These are phyloP conservation scores for Magnolia kwangsiensis DNA, from an alignment of 164 flowering plant genomes.

Conservation along the genomic window DNA sequence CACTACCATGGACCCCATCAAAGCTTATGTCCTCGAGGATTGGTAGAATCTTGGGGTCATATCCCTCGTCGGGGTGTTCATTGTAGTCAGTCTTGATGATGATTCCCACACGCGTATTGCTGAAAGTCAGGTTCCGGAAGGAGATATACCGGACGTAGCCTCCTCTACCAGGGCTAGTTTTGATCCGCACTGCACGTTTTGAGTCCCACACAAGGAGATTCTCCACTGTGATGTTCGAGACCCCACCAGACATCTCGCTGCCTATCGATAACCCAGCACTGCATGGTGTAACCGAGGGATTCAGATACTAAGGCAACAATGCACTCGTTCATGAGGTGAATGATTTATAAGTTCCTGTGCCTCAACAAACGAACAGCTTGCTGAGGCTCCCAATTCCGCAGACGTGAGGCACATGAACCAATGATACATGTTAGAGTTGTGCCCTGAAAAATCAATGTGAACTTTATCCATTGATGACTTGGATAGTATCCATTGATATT, in stretches of 20 bases:
- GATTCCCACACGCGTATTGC: constrained; percentile 81
- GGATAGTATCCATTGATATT: not conserved
- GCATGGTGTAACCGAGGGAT: constrained; percentile 11
- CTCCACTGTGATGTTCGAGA: constrained; percentile 79
- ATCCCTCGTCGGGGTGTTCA: constrained; percentile 83
- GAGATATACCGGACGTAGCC: constrained; percentile 72
- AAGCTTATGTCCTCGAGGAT: constrained; percentile 58
- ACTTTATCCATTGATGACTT: not conserved
- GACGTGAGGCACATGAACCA: no score
- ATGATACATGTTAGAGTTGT: not conserved
- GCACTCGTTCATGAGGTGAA: not conserved
- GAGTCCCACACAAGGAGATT: constrained; percentile 77
- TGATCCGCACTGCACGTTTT: constrained; percentile 83
- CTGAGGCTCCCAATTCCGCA: not conserved
- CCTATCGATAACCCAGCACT: constrained; percentile 98
- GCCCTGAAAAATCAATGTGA: not conserved
- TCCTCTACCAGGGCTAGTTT: constrained; percentile 88
- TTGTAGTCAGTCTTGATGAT: constrained; percentile 91
- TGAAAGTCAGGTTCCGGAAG: constrained; percentile 69
- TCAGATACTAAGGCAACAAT: not conserved
- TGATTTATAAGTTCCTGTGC: not conserved
- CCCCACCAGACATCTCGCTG: constrained; percentile 99
- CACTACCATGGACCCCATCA: constrained; percentile 72
- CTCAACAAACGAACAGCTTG: not conserved
- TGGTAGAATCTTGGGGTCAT: constrained; percentile 71